phyloP scores from a whole-genome alignment of 2,329 filamentous ascomycete genomes.

The Alternaria alternata region DNA sequence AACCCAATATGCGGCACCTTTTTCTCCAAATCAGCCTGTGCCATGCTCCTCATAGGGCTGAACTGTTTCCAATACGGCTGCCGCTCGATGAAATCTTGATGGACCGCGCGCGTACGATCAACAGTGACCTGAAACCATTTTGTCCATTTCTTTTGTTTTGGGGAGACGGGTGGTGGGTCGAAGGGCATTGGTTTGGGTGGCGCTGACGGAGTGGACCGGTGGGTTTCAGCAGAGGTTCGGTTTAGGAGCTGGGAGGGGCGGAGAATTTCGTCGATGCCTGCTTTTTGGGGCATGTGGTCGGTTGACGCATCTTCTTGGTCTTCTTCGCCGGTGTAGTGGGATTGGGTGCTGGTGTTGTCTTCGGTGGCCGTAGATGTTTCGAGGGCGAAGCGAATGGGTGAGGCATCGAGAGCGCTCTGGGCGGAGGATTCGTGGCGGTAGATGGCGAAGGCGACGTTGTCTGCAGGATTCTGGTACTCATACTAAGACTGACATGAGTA shows the following conservation, averaged over 20 bases:
- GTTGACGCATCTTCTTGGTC: conserved; percentile 10
- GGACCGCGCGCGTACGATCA: conserved; percentile 49
- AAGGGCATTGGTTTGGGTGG: conserved; percentile 34
- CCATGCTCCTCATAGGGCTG: conserved; percentile 40
- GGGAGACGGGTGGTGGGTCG: conserved; percentile 14
- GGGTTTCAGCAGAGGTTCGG: conserved; percentile 17
- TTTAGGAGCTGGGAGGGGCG: conserved; percentile 36
- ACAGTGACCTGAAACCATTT: conserved; percentile 54
- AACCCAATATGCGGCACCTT: conserved; percentile 52
- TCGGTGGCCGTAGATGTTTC: conserved; percentile 35
- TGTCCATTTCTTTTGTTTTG: conserved; percentile 19
- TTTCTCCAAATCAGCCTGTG: conserved; percentile 50
- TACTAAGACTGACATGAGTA: conserved; percentile 41
- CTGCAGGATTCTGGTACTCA: conserved; percentile 53
- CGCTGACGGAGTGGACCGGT: neutral
- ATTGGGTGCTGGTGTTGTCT: neutral
- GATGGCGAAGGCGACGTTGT: conserved; percentile 57
- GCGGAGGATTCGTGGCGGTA: conserved; percentile 54
- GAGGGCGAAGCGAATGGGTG: conserved; percentile 58
- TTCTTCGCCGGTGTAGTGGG: conserved; percentile 8
- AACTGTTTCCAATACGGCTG: conserved; percentile 47
- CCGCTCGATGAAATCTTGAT: conserved; percentile 53
- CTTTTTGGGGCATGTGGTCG: conserved; percentile 12
- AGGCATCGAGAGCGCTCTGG: conserved; percentile 53
- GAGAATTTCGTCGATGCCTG: conserved; percentile 43